Percentiles rank a stretch among this genome's conserved stretches.
Conservation (phyloP, 2,329 filamentous ascomycete species). For the Calcarisporium arbuscula region DNA sequence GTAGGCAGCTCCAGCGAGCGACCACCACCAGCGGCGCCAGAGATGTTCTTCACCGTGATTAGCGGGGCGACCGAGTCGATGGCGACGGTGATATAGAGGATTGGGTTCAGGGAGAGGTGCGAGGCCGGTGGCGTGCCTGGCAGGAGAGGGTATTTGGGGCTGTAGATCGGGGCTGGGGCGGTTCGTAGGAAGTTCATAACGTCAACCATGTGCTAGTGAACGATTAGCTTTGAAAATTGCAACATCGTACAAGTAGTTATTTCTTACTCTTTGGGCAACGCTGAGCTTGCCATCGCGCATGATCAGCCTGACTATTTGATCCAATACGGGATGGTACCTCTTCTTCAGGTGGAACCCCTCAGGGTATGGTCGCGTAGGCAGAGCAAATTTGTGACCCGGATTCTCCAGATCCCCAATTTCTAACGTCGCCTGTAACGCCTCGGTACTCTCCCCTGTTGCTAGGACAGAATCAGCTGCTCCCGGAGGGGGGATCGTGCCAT, state of each 20-base stretch:
- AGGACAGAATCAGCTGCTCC: constrained; percentile 24
- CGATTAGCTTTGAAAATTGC: constrained; percentile 8
- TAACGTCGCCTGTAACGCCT: constrained; percentile 9
- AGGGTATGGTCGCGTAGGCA: constrained; percentile 62
- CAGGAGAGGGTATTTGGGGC: constrained; percentile 63
- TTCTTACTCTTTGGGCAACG: constrained; percentile 74
- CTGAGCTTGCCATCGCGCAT: constrained; percentile 91
- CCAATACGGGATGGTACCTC: constrained; percentile 78
- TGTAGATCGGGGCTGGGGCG: constrained; percentile 69
- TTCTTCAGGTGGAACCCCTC: constrained; percentile 61
- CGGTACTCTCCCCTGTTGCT: constrained; percentile 15
- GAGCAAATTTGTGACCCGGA: constrained; percentile 69
- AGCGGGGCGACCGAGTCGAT: constrained; percentile 91
- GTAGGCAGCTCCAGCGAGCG: constrained; percentile 74
- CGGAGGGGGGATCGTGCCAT: constrained; percentile 33
- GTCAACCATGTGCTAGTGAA: constrained; percentile 67
- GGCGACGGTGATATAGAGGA: constrained; percentile 81
- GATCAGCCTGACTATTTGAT: constrained; percentile 82
- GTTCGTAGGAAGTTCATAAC: constrained; percentile 83
- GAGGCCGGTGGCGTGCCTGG: constrained; percentile 69
- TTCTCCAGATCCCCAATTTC: constrained; percentile 19
- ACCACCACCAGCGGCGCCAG: constrained; percentile 81
- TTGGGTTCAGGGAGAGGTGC: constrained; percentile 81
- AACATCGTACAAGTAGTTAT: not conserved
- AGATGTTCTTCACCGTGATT: constrained; percentile 68